Evolutionary conservation across 306 rosid species (phyloP).

Genomic region (Trifolium subterraneum): DNA sequence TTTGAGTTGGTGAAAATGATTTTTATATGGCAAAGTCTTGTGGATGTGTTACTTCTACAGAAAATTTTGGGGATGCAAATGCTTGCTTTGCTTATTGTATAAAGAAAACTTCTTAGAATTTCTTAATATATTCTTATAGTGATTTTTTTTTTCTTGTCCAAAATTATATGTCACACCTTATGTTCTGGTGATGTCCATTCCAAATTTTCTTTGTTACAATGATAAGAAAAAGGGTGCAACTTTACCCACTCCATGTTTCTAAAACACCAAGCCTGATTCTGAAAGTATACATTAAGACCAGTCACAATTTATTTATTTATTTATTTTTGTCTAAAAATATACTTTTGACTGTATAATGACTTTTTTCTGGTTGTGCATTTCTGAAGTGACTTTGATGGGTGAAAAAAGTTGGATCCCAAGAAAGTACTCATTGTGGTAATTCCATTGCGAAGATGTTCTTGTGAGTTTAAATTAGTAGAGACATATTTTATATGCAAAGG

Average conservation of each 20-base stretch:
- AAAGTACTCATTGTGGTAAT: not conserved
- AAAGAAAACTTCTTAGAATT: not conserved
- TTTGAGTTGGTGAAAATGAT: not conserved
- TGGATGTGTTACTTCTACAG: not conserved
- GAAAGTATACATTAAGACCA: too few relatives aligned
- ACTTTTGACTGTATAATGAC: too few relatives aligned
- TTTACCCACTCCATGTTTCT: not conserved
- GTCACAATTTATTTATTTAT: too few relatives aligned
- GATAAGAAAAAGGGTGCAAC: not conserved
- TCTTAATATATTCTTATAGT: not conserved
- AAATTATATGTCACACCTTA: not conserved
- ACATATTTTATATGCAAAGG: too few relatives aligned
- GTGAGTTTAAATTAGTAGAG: too few relatives aligned
- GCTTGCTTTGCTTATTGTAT: not conserved
- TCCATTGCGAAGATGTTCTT: not conserved
- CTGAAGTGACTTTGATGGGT: too few relatives aligned
- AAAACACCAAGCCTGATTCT: too few relatives aligned
- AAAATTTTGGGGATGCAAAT: slow-evolving; percentile 7
- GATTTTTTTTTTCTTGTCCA: not conserved
- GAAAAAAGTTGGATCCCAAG: too few relatives aligned
- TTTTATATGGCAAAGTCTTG: not conserved
- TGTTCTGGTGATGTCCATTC: not conserved
- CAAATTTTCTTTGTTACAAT: not conserved
- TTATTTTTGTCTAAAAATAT: too few relatives aligned
- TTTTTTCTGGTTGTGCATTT: too few relatives aligned